These are phyloP conservation scores for Ophiocordyceps camponoti-floridani DNA, from an alignment of 2,329 filamentous ascomycete species.

Conservation along the genomic window DNA sequence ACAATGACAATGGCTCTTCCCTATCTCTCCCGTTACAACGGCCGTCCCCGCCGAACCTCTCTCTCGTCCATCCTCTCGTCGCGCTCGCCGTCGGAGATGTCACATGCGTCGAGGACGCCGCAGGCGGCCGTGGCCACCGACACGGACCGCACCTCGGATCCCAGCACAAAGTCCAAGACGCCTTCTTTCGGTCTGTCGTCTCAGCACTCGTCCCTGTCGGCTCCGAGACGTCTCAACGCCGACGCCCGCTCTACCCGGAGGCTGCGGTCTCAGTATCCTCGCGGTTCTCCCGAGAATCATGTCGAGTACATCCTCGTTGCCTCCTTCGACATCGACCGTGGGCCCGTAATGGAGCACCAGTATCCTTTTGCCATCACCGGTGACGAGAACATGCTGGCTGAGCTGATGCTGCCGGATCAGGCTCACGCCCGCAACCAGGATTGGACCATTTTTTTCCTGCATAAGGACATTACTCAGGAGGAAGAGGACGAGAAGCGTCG, in stretches of 20 bases:
- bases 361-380: conserved; percentile 89
- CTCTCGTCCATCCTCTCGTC: conserved; percentile 46
- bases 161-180: conserved; percentile 41
- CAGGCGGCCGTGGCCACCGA: conserved; percentile 35
- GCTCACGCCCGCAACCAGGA: conserved; percentile 89
- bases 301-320: conserved; percentile 97
- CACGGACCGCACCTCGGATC: conserved; percentile 37
- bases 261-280: conserved; percentile 58
- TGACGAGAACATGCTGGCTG: conserved; percentile 93
- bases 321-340: conserved; percentile 90
- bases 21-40: conserved; percentile 17
- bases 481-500: conserved; percentile 59
- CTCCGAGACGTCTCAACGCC: conserved; percentile 29
- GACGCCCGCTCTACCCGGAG: conserved; percentile 33
- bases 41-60: conserved; percentile 30
- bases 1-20: conserved; percentile 24
- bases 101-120: conserved; percentile 31
- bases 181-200: conserved; percentile 41
- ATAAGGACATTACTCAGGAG: conserved; percentile 78
- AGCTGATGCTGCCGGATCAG: conserved; percentile 96
- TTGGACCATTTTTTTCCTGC: conserved; percentile 98
- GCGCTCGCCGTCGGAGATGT: conserved; percentile 39
- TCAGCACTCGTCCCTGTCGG: conserved; percentile 42
- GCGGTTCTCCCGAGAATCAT: conserved; percentile 68
- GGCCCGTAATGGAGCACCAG: conserved; percentile 96